A percentile compares a stretch with the other conserved stretches of the same genome.
phyloP scores from a whole-genome alignment of 148 eudicot species.

The Silene latifolia region DNA sequence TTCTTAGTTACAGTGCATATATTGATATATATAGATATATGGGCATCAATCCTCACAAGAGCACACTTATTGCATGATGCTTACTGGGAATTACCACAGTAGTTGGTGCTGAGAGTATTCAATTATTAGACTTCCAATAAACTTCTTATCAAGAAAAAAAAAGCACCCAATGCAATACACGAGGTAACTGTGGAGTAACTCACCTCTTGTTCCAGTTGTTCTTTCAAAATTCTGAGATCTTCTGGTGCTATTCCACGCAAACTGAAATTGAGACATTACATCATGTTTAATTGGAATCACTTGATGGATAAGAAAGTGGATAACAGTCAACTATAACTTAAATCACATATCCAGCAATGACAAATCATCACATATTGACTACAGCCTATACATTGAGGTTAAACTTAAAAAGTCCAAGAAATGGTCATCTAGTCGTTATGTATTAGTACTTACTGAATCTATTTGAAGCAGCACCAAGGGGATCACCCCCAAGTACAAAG shows the following conservation, averaged over 20 bases:
- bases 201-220: constrained; percentile 88
- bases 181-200: background rate
- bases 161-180: constrained; percentile 4
- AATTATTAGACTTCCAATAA: background rate
- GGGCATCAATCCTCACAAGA: background rate
- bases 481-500: no score
- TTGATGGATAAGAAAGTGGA: background rate
- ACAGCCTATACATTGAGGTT: no score
- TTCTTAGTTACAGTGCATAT: background rate
- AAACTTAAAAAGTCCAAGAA: no score
- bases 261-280: constrained; percentile 38
- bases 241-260: constrained; percentile 58
- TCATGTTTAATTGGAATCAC: background rate
- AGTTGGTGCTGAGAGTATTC: background rate
- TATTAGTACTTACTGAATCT: no score
- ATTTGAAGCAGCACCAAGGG: no score
- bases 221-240: constrained; percentile 72
- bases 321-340: no score
- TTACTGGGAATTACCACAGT: background rate
- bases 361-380: no score
- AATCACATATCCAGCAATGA: background rate
- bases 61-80: background rate
- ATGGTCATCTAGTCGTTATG: no score
- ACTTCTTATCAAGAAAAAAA: background rate
- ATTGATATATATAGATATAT: background rate